Evolutionary conservation across 257 asterid genomes (phyloP).

Genomic region (Striga asiatica): DNA sequence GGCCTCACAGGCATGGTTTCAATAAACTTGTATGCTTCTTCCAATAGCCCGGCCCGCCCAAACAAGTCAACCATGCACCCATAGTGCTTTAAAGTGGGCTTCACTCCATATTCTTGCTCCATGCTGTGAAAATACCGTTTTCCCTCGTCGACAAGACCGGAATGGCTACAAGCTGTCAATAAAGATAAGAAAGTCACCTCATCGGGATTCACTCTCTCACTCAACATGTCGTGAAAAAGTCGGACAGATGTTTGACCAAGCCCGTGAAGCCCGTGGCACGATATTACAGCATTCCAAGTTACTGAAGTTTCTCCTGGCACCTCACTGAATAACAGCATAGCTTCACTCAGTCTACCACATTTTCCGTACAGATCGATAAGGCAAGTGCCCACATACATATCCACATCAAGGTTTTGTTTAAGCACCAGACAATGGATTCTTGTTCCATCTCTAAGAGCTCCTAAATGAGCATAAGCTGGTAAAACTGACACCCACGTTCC

Average conservation of each 20-base stretch:
- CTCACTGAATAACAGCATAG: slow-evolving; percentile 46
- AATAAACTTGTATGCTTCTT: slow-evolving; percentile 40
- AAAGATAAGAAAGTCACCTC: slow-evolving; percentile 63
- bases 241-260: slow-evolving; percentile 44
- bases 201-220: slow-evolving; percentile 54
- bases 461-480: slow-evolving; percentile 76
- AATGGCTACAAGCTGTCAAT: slow-evolving; percentile 68
- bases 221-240: slow-evolving; percentile 46
- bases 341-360: slow-evolving; percentile 58
- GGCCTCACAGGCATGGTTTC: slow-evolving; percentile 44
- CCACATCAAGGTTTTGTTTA: slow-evolving; percentile 37
- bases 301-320: slow-evolving; percentile 32
- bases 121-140: slow-evolving; percentile 41
- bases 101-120: slow-evolving; percentile 43
- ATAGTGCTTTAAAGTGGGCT: slow-evolving; percentile 50
- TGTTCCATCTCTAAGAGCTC: slow-evolving; percentile 64
- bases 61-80: slow-evolving; percentile 71
- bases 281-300: slow-evolving; percentile 66
- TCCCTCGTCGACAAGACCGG: slow-evolving; percentile 66
- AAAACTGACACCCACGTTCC: slow-evolving; percentile 68
- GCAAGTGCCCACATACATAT: slow-evolving; percentile 58
- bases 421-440: slow-evolving; percentile 46
- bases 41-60: slow-evolving; percentile 60
- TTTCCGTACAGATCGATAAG: slow-evolving; percentile 72
- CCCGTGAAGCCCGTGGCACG: slow-evolving; percentile 75